Evolutionary conservation across 2,329 filamentous ascomycete genomes (phyloP).

Genomic region (Hypoxylon sp.): DNA sequence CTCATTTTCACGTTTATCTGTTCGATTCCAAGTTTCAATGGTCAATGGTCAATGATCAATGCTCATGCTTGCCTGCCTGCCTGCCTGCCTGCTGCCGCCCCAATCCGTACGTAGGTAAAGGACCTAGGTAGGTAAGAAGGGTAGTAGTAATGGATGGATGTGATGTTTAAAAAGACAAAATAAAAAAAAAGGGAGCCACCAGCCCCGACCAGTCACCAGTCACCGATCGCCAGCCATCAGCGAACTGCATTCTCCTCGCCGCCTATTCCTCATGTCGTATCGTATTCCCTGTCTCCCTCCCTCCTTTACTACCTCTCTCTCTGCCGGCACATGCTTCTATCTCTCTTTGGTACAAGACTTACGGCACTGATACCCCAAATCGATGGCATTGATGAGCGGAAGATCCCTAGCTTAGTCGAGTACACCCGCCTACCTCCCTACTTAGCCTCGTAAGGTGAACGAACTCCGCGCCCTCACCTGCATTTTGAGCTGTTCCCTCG

Average conservation of each 20-base stretch:
- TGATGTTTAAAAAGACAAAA: not conserved
- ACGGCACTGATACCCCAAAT: not conserved
- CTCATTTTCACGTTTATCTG: not conserved
- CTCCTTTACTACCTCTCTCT: not conserved
- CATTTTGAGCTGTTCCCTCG: not conserved
- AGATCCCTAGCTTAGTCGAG: not conserved
- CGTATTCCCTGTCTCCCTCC: not conserved
- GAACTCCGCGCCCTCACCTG: not conserved
- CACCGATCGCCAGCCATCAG: not conserved
- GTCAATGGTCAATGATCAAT: not conserved
- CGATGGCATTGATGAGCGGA: not conserved
- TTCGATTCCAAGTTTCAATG: not conserved
- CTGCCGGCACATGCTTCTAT: not conserved
- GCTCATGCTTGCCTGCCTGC: conserved; percentile 1
- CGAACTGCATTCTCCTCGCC: not conserved
- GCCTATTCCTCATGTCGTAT: not conserved
- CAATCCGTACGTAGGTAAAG: not conserved
- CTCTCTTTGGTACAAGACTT: not conserved
- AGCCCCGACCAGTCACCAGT: not conserved
- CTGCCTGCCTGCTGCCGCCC: not conserved
- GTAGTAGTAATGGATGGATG: not conserved
- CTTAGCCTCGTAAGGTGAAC: not conserved
- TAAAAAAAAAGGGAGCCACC: not conserved
- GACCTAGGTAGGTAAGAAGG: not conserved
- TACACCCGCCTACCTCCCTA: not conserved